Base-by-base conservation (phyloP, 192 early-diverging fungal species). In the Umbelopsis vinacea region DNA sequence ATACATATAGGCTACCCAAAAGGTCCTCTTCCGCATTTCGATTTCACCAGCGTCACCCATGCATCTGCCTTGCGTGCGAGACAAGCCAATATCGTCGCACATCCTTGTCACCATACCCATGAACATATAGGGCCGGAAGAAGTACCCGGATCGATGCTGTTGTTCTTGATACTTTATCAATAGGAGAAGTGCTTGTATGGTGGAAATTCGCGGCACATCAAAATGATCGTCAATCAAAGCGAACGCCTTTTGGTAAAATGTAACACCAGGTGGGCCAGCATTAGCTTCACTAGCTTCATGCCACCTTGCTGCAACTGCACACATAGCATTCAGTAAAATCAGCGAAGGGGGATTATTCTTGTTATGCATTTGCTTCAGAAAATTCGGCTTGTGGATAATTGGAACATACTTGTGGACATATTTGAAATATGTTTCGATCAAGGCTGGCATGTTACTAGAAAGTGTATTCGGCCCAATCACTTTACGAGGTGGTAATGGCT, bases 91-190 rank as follows among this genome's bases (percentile, higher is more conserved):
- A 47, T 70, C 79, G 46, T 67, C 43, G 19, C 48, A 50, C 79
- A 81, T 81, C 17, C 66, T 66, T 17, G 53, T 35, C 22, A 71
- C 79, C 46, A 76, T 70, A 19, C 72, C 63, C 24, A 86, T 76
- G 52, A 79, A 85, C 75, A 84, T 77, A 57, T 79, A 79, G 9
- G 85, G 78, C 40, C 85, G 80, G 43, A 83, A 83, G 33, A 85
- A 84, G 55, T 79, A 86, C 1, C 87, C 85, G 12, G 80, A 52
- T 24, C 78, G 66, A 45, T 70, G 76, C 48, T 78, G 80, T 2
- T 80, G 77, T 60, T 88, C 85, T 35, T 85, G 85, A 63, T 84
- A 88, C 76, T 85, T 86, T 33, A 83, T 75, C 22, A 88, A 46
- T 55, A 88, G 69, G 14, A 88, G 38, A 12, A 84, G 43, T 9